These are phyloP conservation scores for Leccinum brunneo-olivaceum DNA, from an alignment of 1,284 basidiomycete species.

Conservation along the genomic window DNA sequence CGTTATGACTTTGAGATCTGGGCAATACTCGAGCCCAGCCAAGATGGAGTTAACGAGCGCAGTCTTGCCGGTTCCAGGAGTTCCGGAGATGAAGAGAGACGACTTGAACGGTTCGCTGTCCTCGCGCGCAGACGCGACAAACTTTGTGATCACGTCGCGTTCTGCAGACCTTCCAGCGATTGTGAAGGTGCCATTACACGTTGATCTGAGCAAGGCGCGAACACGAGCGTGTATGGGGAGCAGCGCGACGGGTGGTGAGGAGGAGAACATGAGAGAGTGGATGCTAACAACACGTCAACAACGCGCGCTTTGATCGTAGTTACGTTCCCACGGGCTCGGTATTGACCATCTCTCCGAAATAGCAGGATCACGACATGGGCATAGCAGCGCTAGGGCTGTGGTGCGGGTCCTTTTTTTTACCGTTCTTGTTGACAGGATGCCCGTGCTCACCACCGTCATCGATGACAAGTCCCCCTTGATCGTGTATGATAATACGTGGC, in stretches of 20 bases:
- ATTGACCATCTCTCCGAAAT: no score
- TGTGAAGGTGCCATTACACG: slow-evolving; percentile 44
- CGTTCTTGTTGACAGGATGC: slow-evolving; percentile 14
- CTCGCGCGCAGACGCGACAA: slow-evolving; percentile 35
- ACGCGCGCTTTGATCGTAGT: slow-evolving; percentile 3
- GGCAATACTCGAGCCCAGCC: slow-evolving; percentile 31
- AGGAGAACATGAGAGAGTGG: slow-evolving; percentile 18
- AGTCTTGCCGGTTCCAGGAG: slow-evolving; percentile 79
- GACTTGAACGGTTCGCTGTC: slow-evolving; percentile 30
- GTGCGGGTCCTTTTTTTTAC: background rate
- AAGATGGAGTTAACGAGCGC: slow-evolving; percentile 67
- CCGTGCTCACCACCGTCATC: slow-evolving; percentile 20
- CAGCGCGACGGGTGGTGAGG: slow-evolving; percentile 49
- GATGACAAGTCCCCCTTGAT: slow-evolving; percentile 31
- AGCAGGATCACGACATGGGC: no score
- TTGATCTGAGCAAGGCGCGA: slow-evolving; percentile 62
- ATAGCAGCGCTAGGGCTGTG: no score
- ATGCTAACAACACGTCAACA: slow-evolving; percentile 7
- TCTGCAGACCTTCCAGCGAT: slow-evolving; percentile 64
- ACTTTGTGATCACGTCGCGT: slow-evolving; percentile 48
- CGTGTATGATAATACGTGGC: slow-evolving; percentile 23
- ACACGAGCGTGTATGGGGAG: slow-evolving; percentile 58
- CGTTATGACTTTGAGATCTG: slow-evolving; percentile 41
- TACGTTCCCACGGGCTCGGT: background rate
- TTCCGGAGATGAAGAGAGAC: slow-evolving; percentile 70